Percentiles rank a stretch among this genome's conserved stretches.
Evolutionary conservation across 805 yeast species (phyloP).

Genomic region (Yueomyces sinensis): DNA sequence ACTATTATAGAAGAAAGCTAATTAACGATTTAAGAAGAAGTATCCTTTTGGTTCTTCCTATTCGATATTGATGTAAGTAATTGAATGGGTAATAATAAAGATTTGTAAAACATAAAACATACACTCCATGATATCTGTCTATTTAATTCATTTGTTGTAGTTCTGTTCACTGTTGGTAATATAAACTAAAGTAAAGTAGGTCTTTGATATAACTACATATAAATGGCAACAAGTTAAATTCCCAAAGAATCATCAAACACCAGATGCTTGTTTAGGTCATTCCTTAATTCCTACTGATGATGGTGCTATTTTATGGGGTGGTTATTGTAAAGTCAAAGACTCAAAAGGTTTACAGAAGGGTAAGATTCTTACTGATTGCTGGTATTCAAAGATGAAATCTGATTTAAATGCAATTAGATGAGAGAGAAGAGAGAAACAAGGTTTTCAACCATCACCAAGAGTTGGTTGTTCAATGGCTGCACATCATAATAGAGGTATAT

Average conservation of each 20-base stretch:
- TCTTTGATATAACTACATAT: constrained; percentile 77
- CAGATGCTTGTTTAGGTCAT: constrained; percentile 92
- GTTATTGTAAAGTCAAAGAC: constrained; percentile 78
- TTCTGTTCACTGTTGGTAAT: no score
- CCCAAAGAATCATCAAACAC: constrained; percentile 66
- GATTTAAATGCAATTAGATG: constrained; percentile 64
- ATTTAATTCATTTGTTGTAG: no score
- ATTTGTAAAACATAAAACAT: no score
- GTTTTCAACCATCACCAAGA: constrained; percentile 81
- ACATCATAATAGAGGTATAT: constrained; percentile 74
- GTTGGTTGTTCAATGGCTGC: constrained; percentile 87
- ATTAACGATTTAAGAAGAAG: no score
- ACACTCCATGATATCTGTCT: no score
- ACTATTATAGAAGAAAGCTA: no score
- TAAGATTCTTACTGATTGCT: constrained; percentile 71
- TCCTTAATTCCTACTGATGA: constrained; percentile 67
- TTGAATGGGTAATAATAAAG: no score
- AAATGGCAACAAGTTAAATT: constrained; percentile 87
- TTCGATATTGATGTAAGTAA: no score
- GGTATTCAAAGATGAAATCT: constrained; percentile 78
- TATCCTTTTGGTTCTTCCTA: no score
- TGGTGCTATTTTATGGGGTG: constrained; percentile 84
- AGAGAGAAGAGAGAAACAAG: constrained; percentile 84
- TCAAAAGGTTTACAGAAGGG: constrained; percentile 84
- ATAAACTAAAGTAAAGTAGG: no score